These are phyloP conservation scores for Phellopilus nigrolimitatus DNA, from an alignment of 1,284 basidiomycete genomes.

Conservation along the genomic window DNA sequence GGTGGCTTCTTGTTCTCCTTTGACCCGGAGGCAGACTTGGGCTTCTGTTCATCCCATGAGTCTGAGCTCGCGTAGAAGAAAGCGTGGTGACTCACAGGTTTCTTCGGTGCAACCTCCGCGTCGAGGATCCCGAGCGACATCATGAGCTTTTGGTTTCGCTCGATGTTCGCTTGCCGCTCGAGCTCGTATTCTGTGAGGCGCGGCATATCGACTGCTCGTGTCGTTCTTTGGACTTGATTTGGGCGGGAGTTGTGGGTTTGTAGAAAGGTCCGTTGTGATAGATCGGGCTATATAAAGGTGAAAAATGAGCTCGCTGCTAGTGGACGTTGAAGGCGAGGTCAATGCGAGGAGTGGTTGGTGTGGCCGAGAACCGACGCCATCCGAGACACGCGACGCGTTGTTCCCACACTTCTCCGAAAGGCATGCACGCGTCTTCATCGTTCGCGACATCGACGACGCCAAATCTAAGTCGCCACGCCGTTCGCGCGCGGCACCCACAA, in stretches of 20 bases:
- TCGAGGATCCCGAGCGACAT: slow-evolving; percentile 22
- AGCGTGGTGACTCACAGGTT: neutral
- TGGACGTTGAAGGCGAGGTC: neutral
- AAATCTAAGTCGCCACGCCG: too few relatives aligned
- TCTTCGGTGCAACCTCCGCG: slow-evolving; percentile 10
- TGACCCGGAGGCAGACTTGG: neutral
- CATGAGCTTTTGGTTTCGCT: slow-evolving; percentile 27
- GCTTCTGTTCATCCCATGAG: neutral
- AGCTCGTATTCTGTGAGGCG: slow-evolving; percentile 27
- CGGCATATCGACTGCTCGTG: too few relatives aligned
- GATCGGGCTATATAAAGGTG: neutral
- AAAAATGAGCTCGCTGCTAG: neutral
- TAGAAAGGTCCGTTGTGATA: neutral
- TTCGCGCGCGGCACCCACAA: too few relatives aligned
- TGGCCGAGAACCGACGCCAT: neutral
- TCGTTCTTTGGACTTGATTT: neutral
- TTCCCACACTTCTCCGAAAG: neutral
- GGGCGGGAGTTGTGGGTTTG: neutral
- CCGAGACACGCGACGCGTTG: slow-evolving; percentile 6
- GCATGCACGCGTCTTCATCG: neutral
- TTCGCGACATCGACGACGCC: neutral
- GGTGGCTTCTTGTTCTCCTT: slow-evolving; percentile 3
- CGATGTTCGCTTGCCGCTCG: slow-evolving; percentile 33
- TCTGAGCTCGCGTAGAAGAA: neutral
- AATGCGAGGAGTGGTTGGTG: neutral